Evolutionary conservation across 495 filamentous ascomycete species (phyloP).

Genomic region (Letharia columbiana): DNA sequence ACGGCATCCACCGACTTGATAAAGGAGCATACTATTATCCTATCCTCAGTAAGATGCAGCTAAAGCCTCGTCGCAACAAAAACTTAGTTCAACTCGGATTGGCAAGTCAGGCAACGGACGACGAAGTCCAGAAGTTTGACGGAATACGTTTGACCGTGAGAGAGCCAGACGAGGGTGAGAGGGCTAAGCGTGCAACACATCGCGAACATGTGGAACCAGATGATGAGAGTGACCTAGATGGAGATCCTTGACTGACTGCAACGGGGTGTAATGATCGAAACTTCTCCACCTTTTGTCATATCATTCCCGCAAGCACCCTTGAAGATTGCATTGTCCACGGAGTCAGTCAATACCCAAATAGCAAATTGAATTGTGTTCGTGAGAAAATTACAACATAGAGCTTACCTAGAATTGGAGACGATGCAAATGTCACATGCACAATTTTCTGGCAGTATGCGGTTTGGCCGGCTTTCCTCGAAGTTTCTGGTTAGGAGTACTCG

Average conservation of each 20-base stretch:
- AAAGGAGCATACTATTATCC: conserved; percentile 88
- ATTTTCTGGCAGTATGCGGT: too few species aligned
- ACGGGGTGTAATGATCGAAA: neutral
- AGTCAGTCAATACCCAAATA: neutral
- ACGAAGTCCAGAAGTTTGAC: conserved; percentile 45
- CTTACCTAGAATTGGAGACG: neutral
- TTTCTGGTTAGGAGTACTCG: neutral
- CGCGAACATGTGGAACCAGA: conserved; percentile 34
- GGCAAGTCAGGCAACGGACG: conserved; percentile 33
- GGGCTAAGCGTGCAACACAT: conserved; percentile 40
- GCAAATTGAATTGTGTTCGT: neutral
- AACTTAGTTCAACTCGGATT: conserved; percentile 43
- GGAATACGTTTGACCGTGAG: conserved; percentile 46
- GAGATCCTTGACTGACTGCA: neutral
- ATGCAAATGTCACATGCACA: neutral
- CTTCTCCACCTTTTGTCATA: neutral
- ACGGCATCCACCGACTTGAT: conserved; percentile 16
- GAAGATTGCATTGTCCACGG: neutral
- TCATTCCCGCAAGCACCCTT: neutral
- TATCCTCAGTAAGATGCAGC: conserved; percentile 58
- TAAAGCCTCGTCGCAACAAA: conserved; percentile 49
- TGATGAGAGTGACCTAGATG: neutral
- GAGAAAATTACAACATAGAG: neutral
- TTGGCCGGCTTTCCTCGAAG: too few species aligned
- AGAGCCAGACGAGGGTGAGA: conserved; percentile 46